Evolutionary conservation across 306 rosid genomes (phyloP), one percentile per base, ranked within the genome.

Genomic region (Rosa multiflora): DNA sequence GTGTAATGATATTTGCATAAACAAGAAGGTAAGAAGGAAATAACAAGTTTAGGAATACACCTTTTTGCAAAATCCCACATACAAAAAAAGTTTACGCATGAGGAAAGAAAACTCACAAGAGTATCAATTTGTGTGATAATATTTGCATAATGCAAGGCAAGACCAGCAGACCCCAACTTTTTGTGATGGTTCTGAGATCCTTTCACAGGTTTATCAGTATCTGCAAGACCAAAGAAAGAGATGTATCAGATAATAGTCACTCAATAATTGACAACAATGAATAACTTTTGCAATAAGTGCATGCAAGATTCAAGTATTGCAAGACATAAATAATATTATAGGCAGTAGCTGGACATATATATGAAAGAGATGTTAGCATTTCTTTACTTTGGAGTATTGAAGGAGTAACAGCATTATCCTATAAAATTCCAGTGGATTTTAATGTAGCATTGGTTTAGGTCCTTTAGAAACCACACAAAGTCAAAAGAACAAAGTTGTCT

Each of bases 61-160:
- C 62, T 8, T 55, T 53, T 55, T 12, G 37, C 14, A 59, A 59
- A 59, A 4, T 26, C 11, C 4, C 13, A 35, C 47, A 47, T 12
- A 51, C 64, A 17, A 23, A 47, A 47, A 7, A 48, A 35, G 44
- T 48, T n/a, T 67, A 72, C 79, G 55, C 43, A 55, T 37, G 13
- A 67, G 72, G 44, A 73, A 40, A 42, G 2, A 48, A 70, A 70
- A 91, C 99, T 91, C 82, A 95, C 99, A 78, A 95, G 89, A 77
- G 97, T 89, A 80, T 95, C 99, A 59, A 95, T 88, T 89, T 95
- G 99, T 48, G 93, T 80, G 84, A 95, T 88, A 82, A 95, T 90
- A 79, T 89, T 91, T 71, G 99, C 99, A 79, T 91, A 95, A 86
- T 95, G 99, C 92, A 95, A 87, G 52, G 98, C 98, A 63, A 96